Evolutionary conservation across 192 early-diverging fungal genomes (phyloP).

Genomic region (Chytriomyces confervae): DNA sequence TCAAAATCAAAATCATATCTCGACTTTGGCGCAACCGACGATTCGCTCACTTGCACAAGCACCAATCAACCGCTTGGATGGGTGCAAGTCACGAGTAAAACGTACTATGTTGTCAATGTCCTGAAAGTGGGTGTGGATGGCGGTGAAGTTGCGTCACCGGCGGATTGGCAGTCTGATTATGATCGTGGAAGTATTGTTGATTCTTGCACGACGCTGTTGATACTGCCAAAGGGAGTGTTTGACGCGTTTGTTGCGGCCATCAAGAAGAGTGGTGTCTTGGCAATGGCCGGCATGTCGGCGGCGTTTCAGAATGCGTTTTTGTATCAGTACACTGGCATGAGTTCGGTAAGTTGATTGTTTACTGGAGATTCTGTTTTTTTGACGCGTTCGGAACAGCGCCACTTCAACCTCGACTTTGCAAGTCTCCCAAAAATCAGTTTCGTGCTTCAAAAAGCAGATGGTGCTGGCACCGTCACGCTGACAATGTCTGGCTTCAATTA

Average conservation of each 20-base stretch:
- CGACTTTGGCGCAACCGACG: constrained; percentile 1
- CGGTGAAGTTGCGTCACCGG: neutral
- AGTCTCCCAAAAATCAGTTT: constrained; percentile 16
- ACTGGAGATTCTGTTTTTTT: too few species aligned
- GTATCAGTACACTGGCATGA: neutral
- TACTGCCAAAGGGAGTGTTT: neutral
- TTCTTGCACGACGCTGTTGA: constrained; percentile 4
- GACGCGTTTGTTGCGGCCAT: neutral
- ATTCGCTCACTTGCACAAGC: neutral
- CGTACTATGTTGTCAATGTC: constrained; percentile 17
- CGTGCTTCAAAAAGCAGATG: neutral
- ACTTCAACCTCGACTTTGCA: neutral
- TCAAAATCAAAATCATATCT: constrained; percentile 1
- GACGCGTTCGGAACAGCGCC: neutral
- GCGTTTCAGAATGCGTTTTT: neutral
- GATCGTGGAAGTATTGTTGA: constrained; percentile 9
- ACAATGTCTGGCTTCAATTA: neutral
- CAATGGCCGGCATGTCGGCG: neutral
- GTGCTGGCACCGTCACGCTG: neutral
- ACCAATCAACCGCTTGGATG: neutral
- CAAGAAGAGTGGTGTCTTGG: neutral
- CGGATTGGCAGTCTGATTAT: constrained; percentile 7
- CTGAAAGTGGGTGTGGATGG: neutral
- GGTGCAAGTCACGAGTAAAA: neutral
- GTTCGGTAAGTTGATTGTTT: neutral